Evolutionary conservation across 1,284 basidiomycete genomes (phyloP), one percentile per base, ranked within the genome.

Genomic region (Ceratobasidium sp.): DNA sequence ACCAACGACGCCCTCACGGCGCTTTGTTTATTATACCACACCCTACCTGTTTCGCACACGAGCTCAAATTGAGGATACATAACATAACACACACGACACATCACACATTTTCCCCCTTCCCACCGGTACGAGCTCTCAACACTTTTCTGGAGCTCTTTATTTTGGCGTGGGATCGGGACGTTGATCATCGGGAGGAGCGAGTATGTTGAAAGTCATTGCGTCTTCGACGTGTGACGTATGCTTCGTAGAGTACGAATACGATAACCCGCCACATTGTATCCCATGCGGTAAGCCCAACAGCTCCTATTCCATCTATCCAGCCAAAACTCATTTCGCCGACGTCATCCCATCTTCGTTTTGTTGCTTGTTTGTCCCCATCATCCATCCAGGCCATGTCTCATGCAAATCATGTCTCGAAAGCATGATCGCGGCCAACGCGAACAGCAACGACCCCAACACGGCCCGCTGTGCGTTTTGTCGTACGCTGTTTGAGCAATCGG

Each of bases 341-440:
- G 13, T 70, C 33, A 40, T 56, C 51, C 33, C n/a, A n/a, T n/a
- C n/a, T n/a, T 26, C 49, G 20, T 12, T 33, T 70, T 70, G 51
- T 51, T 39, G n/a, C 40, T 20, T 49, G 23, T 64, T 33, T 23
- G 39, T 23, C 39, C 64, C 40, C 53, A 64, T 39, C 33, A 53
- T 12, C 39, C 60, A 75, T 53, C 39, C 33, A 77, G 73, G 73
- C 53, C 73, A 77, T 28, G 64, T 33, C 33, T 76, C 73, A 20
- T 76, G 73, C 73, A 76, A 76, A 53, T 76, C 73, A 76, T 76
- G 73, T 67, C 61, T 76, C 28, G 73, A 76, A 15, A 76, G 73
- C 40, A 76, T 76, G 73, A 76, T 76, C 63, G 73, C 73, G 26
- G 63, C 73, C 20, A 55, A 53, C n/a, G 51, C 49, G 53, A 70